Base-by-base conservation (phyloP, 768 basidiomycete species). In the Rhizopogon salebrosus region DNA sequence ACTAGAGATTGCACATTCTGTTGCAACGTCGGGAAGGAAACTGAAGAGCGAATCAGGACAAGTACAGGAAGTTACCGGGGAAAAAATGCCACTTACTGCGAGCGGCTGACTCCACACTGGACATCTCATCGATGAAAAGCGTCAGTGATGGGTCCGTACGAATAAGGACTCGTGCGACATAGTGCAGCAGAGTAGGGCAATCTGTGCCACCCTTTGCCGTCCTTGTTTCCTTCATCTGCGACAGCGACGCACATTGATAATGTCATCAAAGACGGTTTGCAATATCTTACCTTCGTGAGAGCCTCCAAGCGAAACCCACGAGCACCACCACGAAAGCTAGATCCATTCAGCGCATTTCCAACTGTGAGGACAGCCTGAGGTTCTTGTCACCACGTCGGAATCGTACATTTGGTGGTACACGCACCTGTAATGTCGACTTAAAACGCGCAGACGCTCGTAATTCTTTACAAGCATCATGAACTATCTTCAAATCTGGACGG, bases 171-270 rank as follows among this genome's bases (percentile, higher is more conserved):
- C 80, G 78, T 11, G 89, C 91, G n/a, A 95, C 66, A 63, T 92
- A 95, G 65, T 95, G 94, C 11, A 97, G 75, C n/a, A 98, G 72
- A 0, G 92, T 95, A 0, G 93, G 92, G 58, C 91, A 95, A 6
- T 82, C 82, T 0, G 80, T 45, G 0, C 80, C 79, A 0, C 79
- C 80, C 52, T 80, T 85, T 0, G 79, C 82, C 0, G 90, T 89
- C 69, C 82, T 90, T 7, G 86, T 93, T 59, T 94, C 92, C 62
- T 83, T 86, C 70, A 93, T 69, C 93, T 95, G 56, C 29, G 20
- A 42, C 11, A 31, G n/a, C 3, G 46, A 39, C 16, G 29, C 20
- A 34, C 6, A 14, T 48, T 27, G n/a, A 13, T 4, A 6, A 11
- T 23, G 6, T 11, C n/a, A 24, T 14, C 11, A 36, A 26, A 9